A percentile compares a stretch with the other conserved stretches of the same genome.
Evolutionary conservation across 2,329 filamentous ascomycete genomes (phyloP).

Genomic region (Aspergillus piperis): DNA sequence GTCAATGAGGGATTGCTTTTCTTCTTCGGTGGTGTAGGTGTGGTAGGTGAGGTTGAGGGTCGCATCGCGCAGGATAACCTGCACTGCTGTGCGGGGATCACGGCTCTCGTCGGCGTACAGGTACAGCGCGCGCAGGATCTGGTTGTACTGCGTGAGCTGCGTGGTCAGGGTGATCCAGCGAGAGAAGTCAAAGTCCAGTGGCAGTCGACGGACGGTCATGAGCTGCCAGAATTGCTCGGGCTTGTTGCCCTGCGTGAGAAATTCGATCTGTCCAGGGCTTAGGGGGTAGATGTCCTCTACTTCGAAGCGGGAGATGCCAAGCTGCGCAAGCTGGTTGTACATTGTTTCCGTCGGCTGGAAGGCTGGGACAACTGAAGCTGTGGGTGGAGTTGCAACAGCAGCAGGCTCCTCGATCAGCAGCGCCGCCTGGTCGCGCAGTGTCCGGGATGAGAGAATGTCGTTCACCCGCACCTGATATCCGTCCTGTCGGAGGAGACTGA

Average conservation of each 20-base stretch:
- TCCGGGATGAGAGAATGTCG: slow-evolving; percentile 16
- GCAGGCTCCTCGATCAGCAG: not conserved
- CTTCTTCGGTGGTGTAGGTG: slow-evolving; percentile 21
- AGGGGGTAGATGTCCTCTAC: slow-evolving; percentile 8
- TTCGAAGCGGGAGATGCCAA: not conserved
- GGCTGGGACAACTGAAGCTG: too few species aligned
- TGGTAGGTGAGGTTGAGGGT: slow-evolving; percentile 14
- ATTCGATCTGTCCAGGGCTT: slow-evolving; percentile 1
- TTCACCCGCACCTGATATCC: slow-evolving; percentile 19
- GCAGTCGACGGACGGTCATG: slow-evolving; percentile 5
- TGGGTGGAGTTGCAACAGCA: not conserved
- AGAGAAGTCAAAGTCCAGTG: slow-evolving; percentile 12
- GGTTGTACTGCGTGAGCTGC: slow-evolving; percentile 11
- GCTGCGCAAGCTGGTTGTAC: not conserved
- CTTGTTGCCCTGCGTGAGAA: slow-evolving; percentile 4
- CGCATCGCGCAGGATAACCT: slow-evolving; percentile 22
- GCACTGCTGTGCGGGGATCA: slow-evolving; percentile 5
- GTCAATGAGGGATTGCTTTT: slow-evolving; percentile 25
- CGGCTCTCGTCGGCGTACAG: not conserved
- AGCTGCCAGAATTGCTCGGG: slow-evolving; percentile 13
- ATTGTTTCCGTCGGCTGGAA: not conserved
- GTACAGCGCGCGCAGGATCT: slow-evolving; percentile 17
- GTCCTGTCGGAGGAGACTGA: slow-evolving; percentile 9
- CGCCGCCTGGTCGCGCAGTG: slow-evolving; percentile 8
- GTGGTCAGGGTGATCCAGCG: slow-evolving; percentile 18